Evolutionary conservation across 768 basidiomycete species (phyloP), one percentile per base, ranked within the genome.

Genomic region (Tylopilus intermedius): DNA sequence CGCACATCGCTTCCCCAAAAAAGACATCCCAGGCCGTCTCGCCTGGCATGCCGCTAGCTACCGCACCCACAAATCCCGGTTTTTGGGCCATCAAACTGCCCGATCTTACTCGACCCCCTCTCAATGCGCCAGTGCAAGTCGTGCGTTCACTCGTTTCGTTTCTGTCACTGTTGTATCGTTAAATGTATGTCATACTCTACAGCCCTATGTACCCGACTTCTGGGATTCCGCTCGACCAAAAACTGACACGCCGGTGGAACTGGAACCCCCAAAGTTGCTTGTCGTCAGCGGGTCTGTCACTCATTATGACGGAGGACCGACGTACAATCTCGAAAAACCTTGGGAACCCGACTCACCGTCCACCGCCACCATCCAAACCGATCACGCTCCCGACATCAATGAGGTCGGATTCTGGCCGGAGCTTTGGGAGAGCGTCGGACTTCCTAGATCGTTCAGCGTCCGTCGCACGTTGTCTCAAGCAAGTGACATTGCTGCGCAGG

Each of bases 201-300:
- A 87, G 84, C 84, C 85, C 9, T 79, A 77, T 63, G 62, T 76
- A 1, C 78, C 77, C 32, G 83, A 86, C 71, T 76, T 81, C 58
- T 84, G 79, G 77, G 70, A 76, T 38, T 78, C 82, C 1, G 73
- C 75, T n/a, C 67, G 66, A 56, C 70, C 41, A 67, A 75, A 58
- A 60, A 67, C 41, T 39, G 66, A 39, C 33, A 57, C 53, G 53
- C 66, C 65, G 33, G 49, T 59, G 8, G 57, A 69, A 30, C 57
- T 57, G 1, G 63, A 50, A 39, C 62, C 51, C 21, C 80, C 79
- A 40, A 81, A 80, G 62, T 67, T 84, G 51, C 66, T 79, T 37
- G 74, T 80, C 45, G 73, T 82, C 37, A 70, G 77, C 9, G 77
- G 77, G 2, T 69, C 74, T 2, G 67, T 68, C 21, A 77, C 77